A percentile compares a stretch with the other conserved stretches of the same genome.
Evolutionary conservation across 306 rosid genomes (phyloP).

Genomic region (Lotus japonicus): DNA sequence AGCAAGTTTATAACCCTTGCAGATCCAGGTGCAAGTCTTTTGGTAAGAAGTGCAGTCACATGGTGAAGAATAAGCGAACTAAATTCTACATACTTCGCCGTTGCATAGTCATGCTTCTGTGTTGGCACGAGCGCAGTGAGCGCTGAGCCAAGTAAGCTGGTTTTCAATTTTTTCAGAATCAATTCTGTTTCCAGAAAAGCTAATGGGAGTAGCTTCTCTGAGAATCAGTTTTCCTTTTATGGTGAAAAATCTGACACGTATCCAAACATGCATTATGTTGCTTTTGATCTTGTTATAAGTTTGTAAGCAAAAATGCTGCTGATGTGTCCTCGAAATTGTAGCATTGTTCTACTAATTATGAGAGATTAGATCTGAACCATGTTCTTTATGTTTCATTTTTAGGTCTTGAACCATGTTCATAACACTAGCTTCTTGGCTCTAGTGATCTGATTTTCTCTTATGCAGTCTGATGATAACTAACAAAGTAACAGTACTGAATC

Average conservation of each 20-base stretch:
- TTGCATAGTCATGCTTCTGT: constrained; percentile 24
- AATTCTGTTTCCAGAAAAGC: no score
- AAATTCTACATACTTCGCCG: constrained; percentile 33
- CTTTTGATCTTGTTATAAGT: no score
- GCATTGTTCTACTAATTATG: not conserved
- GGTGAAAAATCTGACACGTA: no score
- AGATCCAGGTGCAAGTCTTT: constrained; percentile 37
- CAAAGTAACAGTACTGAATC: no score
- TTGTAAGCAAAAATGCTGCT: not conserved
- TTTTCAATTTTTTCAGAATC: no score
- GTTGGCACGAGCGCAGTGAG: constrained; percentile 17
- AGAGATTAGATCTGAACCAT: constrained; percentile 17
- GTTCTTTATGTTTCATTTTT: not conserved
- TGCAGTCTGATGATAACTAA: not conserved
- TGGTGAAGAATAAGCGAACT: constrained; percentile 29
- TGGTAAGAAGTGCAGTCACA: constrained; percentile 56
- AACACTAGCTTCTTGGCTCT: not conserved
- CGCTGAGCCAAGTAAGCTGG: constrained; percentile 1
- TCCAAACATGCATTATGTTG: no score
- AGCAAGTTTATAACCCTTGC: constrained; percentile 42
- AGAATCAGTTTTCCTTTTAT: no score
- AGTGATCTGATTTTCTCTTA: not conserved
- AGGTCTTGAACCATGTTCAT: no score
- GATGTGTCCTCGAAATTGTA: constrained; percentile 9
- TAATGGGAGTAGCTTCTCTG: no score